Conservation (phyloP, 2,329 filamentous ascomycete genomes). For the Albifimbria verrucaria region DNA sequence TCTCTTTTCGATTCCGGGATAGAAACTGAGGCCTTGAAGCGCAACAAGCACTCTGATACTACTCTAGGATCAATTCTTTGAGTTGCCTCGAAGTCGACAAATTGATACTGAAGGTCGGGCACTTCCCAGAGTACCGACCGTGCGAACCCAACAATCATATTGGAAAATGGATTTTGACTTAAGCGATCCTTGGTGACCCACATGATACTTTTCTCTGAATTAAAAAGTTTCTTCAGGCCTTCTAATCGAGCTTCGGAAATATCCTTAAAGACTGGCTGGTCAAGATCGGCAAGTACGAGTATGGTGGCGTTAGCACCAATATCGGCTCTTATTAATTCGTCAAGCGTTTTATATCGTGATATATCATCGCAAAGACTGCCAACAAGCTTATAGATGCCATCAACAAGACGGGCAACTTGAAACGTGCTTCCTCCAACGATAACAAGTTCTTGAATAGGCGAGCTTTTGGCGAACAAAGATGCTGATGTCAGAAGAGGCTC, state of each 20-base stretch:
- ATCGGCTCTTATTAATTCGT: constrained; percentile 6
- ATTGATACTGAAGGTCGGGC: no score
- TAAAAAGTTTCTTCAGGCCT: constrained; percentile 1
- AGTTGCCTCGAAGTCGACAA: no score
- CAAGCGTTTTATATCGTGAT: constrained; percentile 3
- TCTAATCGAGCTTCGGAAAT: constrained; percentile 3
- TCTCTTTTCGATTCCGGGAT: no score
- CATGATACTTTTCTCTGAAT: constrained; percentile 7
- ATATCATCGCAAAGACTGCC: constrained; percentile 6
- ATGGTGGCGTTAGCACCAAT: constrained; percentile 8
- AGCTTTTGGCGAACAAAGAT: no score
- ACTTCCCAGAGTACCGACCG: no score
- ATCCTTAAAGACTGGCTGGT: constrained; percentile 8
- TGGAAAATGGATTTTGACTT: constrained; percentile 6
- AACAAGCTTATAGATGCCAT: constrained; percentile 4
- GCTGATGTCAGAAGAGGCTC: background rate
- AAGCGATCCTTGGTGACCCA: constrained; percentile 7
- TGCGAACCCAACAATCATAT: no score
- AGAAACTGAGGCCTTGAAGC: no score
- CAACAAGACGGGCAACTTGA: constrained; percentile 6
- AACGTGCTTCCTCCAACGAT: constrained; percentile 5
- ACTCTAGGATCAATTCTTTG: no score
- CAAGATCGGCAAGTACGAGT: constrained; percentile 9
- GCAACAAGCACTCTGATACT: no score
- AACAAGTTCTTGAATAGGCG: constrained; percentile 6